Conservation (phyloP, 2,329 filamentous ascomycete genomes). For the Neoascochyta sp. region DNA sequence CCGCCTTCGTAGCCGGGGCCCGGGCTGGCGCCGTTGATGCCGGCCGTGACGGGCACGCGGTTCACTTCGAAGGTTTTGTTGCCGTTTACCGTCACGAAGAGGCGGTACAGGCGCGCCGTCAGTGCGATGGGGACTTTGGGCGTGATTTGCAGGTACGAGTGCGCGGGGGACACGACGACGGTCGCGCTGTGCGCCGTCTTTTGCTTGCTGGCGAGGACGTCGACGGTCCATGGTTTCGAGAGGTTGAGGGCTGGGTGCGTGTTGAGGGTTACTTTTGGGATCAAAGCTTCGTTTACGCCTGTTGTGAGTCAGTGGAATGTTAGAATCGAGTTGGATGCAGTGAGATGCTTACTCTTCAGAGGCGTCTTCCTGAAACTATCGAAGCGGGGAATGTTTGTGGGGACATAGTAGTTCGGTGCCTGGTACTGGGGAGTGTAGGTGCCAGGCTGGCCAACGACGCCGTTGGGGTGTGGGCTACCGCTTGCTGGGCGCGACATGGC, state of each 20-base stretch:
- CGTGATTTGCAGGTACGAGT: conserved; percentile 68
- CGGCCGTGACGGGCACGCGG: conserved; percentile 47
- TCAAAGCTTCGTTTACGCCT: conserved; percentile 56
- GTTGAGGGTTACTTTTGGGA: conserved; percentile 62
- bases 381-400: conserved; percentile 28
- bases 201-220: conserved; percentile 62
- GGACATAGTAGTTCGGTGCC: conserved; percentile 25
- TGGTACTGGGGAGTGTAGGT: conserved; percentile 31
- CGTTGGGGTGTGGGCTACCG: conserved; percentile 43
- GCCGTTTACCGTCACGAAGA: conserved; percentile 70
- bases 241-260: conserved; percentile 65
- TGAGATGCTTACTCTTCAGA: conserved; percentile 46
- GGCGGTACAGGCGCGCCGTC: conserved; percentile 67
- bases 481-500: conserved; percentile 36
- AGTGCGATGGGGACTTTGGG: conserved; percentile 62
- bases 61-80: conserved; percentile 58
- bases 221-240: conserved; percentile 59
- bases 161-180: conserved; percentile 62
- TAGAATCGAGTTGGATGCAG: neutral
- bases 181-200: conserved; percentile 70
- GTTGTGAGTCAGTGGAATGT: conserved; percentile 15
- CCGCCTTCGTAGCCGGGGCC: conserved; percentile 25
- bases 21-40: conserved; percentile 28
- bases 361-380: conserved; percentile 31
- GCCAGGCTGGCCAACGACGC: conserved; percentile 20